Percentiles rank a stretch among this genome's conserved stretches.
These are phyloP conservation scores for Monosporascus sp. DNA, from an alignment of 2,329 filamentous ascomycete species.

Conservation along the genomic window DNA sequence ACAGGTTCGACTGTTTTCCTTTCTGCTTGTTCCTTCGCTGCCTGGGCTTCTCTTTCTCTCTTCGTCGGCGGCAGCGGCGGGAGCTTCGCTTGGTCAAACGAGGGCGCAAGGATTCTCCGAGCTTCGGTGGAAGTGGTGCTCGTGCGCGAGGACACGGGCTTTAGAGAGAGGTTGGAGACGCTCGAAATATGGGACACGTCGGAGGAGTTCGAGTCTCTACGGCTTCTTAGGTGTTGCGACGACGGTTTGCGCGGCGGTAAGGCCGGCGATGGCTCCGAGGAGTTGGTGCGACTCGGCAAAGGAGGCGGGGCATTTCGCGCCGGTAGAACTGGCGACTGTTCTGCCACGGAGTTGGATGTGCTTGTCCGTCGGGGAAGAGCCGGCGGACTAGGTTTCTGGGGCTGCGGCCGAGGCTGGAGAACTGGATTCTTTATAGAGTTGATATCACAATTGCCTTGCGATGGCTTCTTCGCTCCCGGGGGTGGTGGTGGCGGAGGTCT, in stretches of 20 bases:
- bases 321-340: conserved; percentile 20
- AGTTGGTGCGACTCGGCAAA: conserved; percentile 33
- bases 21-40: conserved; percentile 29
- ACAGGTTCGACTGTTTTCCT: conserved; percentile 21
- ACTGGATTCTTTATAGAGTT: conserved; percentile 27
- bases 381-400: conserved; percentile 28
- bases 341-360: conserved; percentile 18
- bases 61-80: conserved; percentile 52
- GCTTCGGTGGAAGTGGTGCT: conserved; percentile 42
- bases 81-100: conserved; percentile 50
- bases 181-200: conserved; percentile 50
- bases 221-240: conserved; percentile 35
- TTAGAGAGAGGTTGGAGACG: conserved; percentile 47
- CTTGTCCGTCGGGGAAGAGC: conserved; percentile 33
- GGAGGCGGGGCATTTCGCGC: conserved; percentile 30
- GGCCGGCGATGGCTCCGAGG: conserved; percentile 37
- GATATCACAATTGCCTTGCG: conserved; percentile 1
- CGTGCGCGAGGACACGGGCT: conserved; percentile 40
- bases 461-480: conserved; percentile 32
- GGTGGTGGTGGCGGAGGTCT: conserved; percentile 43
- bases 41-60: conserved; percentile 47
- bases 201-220: conserved; percentile 54
- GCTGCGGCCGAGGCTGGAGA: conserved; percentile 34
- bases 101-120: conserved; percentile 49
- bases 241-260: conserved; percentile 47